Conservation (phyloP, 768 basidiomycete species). For the Lanmaoa rubissima region DNA sequence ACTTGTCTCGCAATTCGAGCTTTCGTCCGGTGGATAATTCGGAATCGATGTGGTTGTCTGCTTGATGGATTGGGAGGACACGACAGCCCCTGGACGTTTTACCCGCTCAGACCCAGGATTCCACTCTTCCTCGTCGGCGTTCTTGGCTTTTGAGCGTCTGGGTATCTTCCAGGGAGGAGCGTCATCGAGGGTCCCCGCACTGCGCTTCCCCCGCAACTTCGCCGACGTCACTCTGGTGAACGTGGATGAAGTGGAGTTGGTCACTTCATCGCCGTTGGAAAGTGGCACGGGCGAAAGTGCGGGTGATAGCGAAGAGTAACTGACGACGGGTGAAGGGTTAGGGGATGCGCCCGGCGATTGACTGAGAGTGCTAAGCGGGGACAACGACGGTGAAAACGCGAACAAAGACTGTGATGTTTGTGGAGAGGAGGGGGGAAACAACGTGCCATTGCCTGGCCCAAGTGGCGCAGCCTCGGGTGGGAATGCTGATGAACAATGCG, state of each 20-base stretch:
- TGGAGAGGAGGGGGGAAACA: not conserved
- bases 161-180: not conserved
- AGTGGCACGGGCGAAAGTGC: not conserved
- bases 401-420: not conserved
- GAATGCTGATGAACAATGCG: not conserved
- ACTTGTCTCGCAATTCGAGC: not conserved
- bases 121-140: constrained; percentile 26
- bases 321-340: not conserved
- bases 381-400: constrained; percentile 5
- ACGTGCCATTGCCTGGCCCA: not conserved
- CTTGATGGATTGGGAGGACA: not conserved
- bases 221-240: not conserved
- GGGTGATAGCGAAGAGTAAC: not conserved
- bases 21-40: not conserved
- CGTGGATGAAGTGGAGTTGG: not conserved
- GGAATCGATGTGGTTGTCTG: not conserved
- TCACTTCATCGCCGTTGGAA: not conserved
- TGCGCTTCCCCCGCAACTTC: constrained; percentile 15
- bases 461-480: not conserved
- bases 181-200: not conserved
- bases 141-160: constrained; percentile 12
- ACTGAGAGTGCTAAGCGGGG: constrained; percentile 17
- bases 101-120: constrained; percentile 1
- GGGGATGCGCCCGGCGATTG: constrained; percentile 10
- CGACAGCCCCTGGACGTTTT: not conserved